These are phyloP conservation scores for Coprinopsis sp. DNA, from an alignment of 768 basidiomycete genomes.

Conservation along the genomic window DNA sequence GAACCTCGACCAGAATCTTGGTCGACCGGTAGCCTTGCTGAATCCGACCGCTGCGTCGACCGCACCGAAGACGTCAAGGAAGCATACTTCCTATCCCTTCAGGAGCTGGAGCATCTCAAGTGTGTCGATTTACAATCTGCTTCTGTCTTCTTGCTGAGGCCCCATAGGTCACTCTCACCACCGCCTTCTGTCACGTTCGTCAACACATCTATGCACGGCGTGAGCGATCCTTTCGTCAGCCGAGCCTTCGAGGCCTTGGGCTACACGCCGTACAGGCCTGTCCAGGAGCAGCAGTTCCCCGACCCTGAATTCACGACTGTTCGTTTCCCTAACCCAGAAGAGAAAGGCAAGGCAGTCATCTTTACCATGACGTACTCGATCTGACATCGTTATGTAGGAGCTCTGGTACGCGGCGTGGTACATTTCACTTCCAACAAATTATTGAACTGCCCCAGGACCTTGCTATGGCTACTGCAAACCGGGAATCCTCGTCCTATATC, in stretches of 20 bases:
- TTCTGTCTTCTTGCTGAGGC: not conserved
- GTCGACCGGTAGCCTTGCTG: conserved; percentile 27
- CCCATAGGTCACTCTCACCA: conserved; percentile 32
- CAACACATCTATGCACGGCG: conserved; percentile 90
- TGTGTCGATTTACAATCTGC: conserved; percentile 15
- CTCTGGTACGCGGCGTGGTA: not conserved
- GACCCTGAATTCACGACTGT: conserved; percentile 88
- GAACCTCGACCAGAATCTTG: conserved; percentile 41
- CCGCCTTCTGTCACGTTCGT: conserved; percentile 53
- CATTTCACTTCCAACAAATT: not conserved
- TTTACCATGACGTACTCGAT: not conserved
- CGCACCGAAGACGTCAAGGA: conserved; percentile 54
- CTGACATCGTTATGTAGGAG: not conserved
- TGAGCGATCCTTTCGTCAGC: conserved; percentile 61
- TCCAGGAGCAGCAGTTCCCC: conserved; percentile 62
- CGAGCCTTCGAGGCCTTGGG: conserved; percentile 56
- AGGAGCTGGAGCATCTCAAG: conserved; percentile 17
- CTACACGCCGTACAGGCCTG: conserved; percentile 55
- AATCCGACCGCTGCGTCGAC: conserved; percentile 48
- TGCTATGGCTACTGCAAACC: conserved; percentile 60
- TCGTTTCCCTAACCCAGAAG: conserved; percentile 85
- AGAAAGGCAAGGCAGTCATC: conserved; percentile 53
- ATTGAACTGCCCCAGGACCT: conserved; percentile 45
- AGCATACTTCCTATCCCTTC: conserved; percentile 49
- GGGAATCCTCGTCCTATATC: conserved; percentile 53